Evolutionary conservation across 1,139 yeast genomes (phyloP).

Genomic region (Hyphopichia fennica): DNA sequence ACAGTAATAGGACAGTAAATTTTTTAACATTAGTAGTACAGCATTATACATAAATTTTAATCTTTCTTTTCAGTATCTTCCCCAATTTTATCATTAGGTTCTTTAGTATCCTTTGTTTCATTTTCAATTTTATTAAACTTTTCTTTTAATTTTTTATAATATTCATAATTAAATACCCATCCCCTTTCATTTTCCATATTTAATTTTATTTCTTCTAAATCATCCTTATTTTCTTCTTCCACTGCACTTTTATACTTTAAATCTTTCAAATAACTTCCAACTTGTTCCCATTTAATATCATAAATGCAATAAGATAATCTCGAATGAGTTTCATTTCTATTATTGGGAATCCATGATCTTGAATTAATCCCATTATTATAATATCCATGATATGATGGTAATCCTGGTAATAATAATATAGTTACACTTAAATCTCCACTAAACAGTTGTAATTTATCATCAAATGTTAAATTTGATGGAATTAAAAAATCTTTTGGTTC

Average conservation of each 20-base stretch:
- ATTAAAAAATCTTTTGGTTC: conserved; percentile 22
- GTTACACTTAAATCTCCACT: conserved; percentile 65
- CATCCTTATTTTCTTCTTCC: neutral
- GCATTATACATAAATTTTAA: too few species aligned
- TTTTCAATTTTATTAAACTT: conserved; percentile 13
- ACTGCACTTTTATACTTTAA: conserved; percentile 1
- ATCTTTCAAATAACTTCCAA: conserved; percentile 32
- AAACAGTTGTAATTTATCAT: conserved; percentile 27
- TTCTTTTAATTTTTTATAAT: conserved; percentile 26
- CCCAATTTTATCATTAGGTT: neutral
- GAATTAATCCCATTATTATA: conserved; percentile 70
- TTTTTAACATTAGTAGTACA: too few species aligned
- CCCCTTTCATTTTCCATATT: conserved; percentile 15
- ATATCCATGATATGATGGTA: conserved; percentile 61
- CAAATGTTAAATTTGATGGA: conserved; percentile 17
- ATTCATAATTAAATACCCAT: conserved; percentile 33
- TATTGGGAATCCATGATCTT: conserved; percentile 57
- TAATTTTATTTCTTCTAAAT: neutral
- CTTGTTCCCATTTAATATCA: conserved; percentile 51
- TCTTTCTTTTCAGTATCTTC: neutral
- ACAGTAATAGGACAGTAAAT: too few species aligned
- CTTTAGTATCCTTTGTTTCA: neutral
- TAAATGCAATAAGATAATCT: conserved; percentile 67
- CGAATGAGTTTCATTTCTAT: conserved; percentile 49
- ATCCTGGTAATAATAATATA: conserved; percentile 65